Conservation (phyloP, 2,329 filamentous ascomycete species). For the Rachicladosporium sp. region DNA sequence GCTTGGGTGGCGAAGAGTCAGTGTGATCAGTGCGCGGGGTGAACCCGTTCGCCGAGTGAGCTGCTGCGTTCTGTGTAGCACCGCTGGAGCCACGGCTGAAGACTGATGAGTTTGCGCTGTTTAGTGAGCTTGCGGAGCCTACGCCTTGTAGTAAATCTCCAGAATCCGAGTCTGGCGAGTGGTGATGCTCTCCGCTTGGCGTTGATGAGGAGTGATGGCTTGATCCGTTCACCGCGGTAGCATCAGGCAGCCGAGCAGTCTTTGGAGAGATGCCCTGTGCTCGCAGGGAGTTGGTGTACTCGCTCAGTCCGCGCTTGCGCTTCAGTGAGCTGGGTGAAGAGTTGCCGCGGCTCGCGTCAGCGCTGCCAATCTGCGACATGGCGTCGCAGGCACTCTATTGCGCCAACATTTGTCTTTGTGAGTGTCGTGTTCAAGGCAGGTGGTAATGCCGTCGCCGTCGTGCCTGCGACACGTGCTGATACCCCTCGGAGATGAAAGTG, state of each 20-base stretch:
- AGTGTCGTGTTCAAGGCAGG: too few relatives aligned
- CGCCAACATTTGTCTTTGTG: too few relatives aligned
- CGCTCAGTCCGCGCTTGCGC: constrained; percentile 12
- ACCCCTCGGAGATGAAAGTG: too few relatives aligned
- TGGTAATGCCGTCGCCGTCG: too few relatives aligned
- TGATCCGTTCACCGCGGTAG: too few relatives aligned
- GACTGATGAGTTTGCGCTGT: constrained; percentile 58
- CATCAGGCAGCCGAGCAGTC: constrained; percentile 1
- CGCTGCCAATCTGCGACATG: constrained; percentile 20
- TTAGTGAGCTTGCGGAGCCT: constrained; percentile 59
- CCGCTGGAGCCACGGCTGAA: constrained; percentile 47
- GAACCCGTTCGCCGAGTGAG: constrained; percentile 41
- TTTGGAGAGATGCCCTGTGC: constrained; percentile 1
- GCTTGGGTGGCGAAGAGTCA: constrained; percentile 52
- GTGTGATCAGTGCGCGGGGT: constrained; percentile 52
- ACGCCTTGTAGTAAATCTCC: constrained; percentile 59
- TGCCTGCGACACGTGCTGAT: too few relatives aligned
- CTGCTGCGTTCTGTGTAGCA: constrained; percentile 44
- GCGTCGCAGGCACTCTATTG: constrained; percentile 10
- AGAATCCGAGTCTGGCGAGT: constrained; percentile 21
- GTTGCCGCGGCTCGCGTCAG: constrained; percentile 10
- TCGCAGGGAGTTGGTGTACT: constrained; percentile 4
- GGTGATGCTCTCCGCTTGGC: constrained; percentile 6
- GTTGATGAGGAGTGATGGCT: constrained; percentile 22
- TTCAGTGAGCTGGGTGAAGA: constrained; percentile 18